These are phyloP conservation scores for Neoboletus magnificus DNA, from an alignment of 768 basidiomycete species.

Conservation along the genomic window DNA sequence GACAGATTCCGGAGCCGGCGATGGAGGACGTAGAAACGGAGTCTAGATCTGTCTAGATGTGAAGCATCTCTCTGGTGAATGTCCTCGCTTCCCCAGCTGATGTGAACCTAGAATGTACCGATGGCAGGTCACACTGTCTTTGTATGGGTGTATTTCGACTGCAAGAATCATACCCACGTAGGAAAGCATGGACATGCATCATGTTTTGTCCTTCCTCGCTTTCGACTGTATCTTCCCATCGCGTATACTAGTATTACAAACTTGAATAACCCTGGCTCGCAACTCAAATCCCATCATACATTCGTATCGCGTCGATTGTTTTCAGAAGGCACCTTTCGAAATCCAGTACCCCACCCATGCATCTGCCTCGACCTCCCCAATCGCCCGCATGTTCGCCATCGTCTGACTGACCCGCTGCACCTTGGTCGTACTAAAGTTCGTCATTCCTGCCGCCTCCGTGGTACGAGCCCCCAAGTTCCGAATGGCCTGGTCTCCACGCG, in stretches of 20 bases:
- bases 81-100: no score
- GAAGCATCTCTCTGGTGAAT: no score
- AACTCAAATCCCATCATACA: neutral
- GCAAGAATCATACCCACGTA: neutral
- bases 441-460: constrained; percentile 21
- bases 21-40: neutral
- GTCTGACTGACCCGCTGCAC: constrained; percentile 15
- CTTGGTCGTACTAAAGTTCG: constrained; percentile 18
- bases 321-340: constrained; percentile 19
- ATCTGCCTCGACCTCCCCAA: constrained; percentile 22
- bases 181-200: neutral
- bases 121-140: neutral
- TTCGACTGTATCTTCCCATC: neutral
- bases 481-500: constrained; percentile 13
- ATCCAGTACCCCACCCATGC: constrained; percentile 28
- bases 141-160: neutral
- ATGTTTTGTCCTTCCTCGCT: neutral
- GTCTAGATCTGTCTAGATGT: neutral
- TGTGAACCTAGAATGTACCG: neutral
- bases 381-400: constrained; percentile 25
- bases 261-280: neutral
- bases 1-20: constrained; percentile 3
- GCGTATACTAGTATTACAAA: neutral
- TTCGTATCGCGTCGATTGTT: no score
- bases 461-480: neutral